Percentiles rank a stretch among this genome's conserved stretches.
These are phyloP conservation scores for Clohesyomyces aquaticus DNA, from an alignment of 495 filamentous ascomycete genomes.

Conservation along the genomic window DNA sequence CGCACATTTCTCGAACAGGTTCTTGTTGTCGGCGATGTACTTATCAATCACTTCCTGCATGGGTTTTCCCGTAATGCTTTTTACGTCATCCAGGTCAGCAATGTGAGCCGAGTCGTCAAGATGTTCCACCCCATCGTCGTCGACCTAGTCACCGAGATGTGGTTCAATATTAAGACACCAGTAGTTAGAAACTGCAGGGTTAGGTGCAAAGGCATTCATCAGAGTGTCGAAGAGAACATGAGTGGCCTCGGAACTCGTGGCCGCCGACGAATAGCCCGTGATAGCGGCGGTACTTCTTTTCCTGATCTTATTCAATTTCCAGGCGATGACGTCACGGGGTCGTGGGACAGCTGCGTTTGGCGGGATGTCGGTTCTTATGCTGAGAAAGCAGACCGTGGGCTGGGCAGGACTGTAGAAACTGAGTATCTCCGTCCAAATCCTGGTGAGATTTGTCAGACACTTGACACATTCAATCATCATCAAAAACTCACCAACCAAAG, in stretches of 20 bases:
- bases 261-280: neutral
- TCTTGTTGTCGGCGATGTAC: neutral
- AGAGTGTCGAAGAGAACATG: constrained; percentile 1
- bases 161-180: neutral
- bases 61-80: neutral
- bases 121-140: neutral
- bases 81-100: neutral
- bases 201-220: neutral
- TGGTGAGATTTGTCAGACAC: neutral
- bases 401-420: neutral
- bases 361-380: constrained; percentile 1
- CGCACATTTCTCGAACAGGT: neutral
- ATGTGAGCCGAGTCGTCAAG: neutral
- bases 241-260: neutral
- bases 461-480: neutral
- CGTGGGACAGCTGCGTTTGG: neutral
- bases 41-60: neutral
- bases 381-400: constrained; percentile 2
- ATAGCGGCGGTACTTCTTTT: neutral
- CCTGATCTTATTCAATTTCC: too few species aligned
- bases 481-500: constrained; percentile 37
- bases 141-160: neutral
- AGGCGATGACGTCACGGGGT: neutral
- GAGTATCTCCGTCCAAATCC: constrained; percentile 1
- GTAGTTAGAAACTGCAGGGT: neutral